Percentiles rank a stretch among this genome's conserved stretches.
phyloP scores from a whole-genome alignment of 768 basidiomycete species.

The Saitozyma podzolica region DNA sequence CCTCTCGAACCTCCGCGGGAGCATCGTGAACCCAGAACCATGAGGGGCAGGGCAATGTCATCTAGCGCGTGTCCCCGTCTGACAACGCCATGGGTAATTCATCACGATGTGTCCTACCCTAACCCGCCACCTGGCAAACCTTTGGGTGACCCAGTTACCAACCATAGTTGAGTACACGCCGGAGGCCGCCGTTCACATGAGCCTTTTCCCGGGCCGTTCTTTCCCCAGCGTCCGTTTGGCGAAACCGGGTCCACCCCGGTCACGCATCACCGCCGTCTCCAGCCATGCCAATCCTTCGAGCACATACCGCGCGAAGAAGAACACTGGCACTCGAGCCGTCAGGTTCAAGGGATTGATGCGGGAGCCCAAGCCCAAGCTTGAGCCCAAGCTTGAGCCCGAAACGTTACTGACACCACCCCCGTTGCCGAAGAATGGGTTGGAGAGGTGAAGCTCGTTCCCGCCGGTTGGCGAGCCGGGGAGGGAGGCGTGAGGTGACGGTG shows the following conservation, averaged over 20 bases:
- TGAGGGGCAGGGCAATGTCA: too few species aligned
- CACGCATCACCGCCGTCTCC: constrained; percentile 29
- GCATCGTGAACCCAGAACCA: too few species aligned
- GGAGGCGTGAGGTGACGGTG: constrained; percentile 33
- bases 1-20: too few species aligned
- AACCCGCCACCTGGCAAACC: too few species aligned
- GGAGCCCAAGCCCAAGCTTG: not conserved
- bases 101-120: too few species aligned
- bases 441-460: constrained; percentile 4
- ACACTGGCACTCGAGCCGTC: constrained; percentile 28
- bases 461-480: constrained; percentile 26
- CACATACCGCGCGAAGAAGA: constrained; percentile 39
- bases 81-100: too few species aligned
- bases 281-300: constrained; percentile 36
- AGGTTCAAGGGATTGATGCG: not conserved
- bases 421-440: constrained; percentile 28
- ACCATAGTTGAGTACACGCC: too few species aligned
- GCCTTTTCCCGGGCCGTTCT: too few species aligned
- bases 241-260: constrained; percentile 6
- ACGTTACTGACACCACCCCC: not conserved
- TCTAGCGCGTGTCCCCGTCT: too few species aligned
- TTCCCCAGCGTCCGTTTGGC: too few species aligned
- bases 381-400: not conserved
- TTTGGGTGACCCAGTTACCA: too few species aligned
- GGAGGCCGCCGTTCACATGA: too few species aligned